A percentile compares a stretch with the other conserved stretches of the same genome.
Evolutionary conservation across 805 yeast genomes (phyloP).

Genomic region (Saccharomycopsis babjevae): DNA sequence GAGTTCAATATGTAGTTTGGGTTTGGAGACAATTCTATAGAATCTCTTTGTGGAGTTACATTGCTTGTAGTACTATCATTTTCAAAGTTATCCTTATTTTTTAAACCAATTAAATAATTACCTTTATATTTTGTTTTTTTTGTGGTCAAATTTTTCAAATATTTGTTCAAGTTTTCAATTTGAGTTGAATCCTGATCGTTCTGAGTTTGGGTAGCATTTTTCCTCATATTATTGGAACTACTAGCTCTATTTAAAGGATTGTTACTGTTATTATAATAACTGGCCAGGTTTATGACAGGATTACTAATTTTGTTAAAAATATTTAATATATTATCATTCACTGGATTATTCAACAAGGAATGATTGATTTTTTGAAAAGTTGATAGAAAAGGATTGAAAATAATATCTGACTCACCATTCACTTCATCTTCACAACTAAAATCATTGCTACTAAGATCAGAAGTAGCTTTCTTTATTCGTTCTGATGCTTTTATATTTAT

Average conservation of each 20-base stretch:
- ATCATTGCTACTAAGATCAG: not conserved
- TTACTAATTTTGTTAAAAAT: not conserved
- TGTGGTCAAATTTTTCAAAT: constrained; percentile 8
- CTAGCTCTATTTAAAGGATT: not conserved
- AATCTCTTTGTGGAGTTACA: not conserved
- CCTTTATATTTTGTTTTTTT: constrained; percentile 10
- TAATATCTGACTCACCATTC: not conserved
- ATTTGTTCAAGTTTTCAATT: constrained; percentile 8
- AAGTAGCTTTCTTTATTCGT: not conserved
- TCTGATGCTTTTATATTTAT: constrained; percentile 1
- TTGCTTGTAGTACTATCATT: not conserved
- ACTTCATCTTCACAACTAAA: not conserved
- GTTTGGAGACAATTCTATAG: constrained; percentile 10
- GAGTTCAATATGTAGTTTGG: constrained; percentile 13
- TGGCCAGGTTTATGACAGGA: not conserved
- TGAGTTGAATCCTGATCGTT: not conserved
- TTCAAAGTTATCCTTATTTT: not conserved
- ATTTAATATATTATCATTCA: not conserved
- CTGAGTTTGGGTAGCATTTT: not conserved
- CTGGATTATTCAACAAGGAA: constrained; percentile 1
- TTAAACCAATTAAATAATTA: constrained; percentile 12
- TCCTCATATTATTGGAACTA: not conserved
- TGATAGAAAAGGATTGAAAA: constrained; percentile 14
- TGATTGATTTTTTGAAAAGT: constrained; percentile 10
- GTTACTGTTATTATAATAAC: not conserved